A percentile compares a stretch with the other conserved stretches of the same genome.
Evolutionary conservation across 1,284 basidiomycete species (phyloP).

Genomic region (Sparassis latifolia): DNA sequence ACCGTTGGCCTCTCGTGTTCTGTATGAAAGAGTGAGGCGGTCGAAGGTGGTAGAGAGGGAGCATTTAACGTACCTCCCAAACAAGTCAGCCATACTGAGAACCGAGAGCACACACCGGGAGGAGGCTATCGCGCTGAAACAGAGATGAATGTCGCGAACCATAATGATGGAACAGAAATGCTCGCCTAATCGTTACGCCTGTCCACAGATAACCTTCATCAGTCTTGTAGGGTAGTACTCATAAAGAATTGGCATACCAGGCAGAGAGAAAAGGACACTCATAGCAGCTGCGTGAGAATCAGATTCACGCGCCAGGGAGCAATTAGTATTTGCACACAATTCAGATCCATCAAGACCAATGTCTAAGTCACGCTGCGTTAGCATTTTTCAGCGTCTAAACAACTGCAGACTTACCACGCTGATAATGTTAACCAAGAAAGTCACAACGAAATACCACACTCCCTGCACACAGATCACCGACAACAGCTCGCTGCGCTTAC

Average conservation of each 20-base stretch:
- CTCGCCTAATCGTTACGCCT: background rate
- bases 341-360: background rate
- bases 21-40: background rate
- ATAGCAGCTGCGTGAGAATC: background rate
- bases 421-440: background rate
- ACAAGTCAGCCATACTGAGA: background rate
- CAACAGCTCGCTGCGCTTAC: background rate
- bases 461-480: background rate
- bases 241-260: background rate
- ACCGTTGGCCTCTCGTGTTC: background rate
- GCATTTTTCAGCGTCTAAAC: background rate
- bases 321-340: background rate
- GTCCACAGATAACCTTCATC: background rate
- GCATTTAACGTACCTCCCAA: background rate
- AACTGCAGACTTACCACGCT: background rate
- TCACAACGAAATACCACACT: background rate
- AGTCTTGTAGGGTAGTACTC: background rate
- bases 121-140: background rate
- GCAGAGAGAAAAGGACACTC: background rate
- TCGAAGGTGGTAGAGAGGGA: background rate
- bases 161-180: background rate
- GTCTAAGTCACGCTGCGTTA: background rate
- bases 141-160: background rate
- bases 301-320: background rate
- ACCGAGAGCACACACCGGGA: background rate